Evolutionary conservation across 495 filamentous ascomycete genomes (phyloP), one percentile per base, ranked within the genome.

Genomic region (Aspergillus ellipticus): DNA sequence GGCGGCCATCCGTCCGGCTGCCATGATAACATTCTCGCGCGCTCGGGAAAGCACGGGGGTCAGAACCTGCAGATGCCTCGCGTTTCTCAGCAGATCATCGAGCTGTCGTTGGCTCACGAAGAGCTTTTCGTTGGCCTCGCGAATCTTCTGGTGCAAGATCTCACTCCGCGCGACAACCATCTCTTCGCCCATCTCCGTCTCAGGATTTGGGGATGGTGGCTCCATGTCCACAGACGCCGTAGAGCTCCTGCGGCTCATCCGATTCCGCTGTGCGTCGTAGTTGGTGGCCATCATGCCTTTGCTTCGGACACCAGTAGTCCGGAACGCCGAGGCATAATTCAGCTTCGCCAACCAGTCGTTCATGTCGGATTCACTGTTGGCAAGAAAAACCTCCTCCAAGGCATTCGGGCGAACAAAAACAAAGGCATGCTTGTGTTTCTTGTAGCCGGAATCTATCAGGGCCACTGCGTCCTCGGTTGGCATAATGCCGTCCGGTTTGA

Each of bases 271-370:
- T 2, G 88, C 90, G 61, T 97, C 93, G 64, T 93, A 92, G 55
- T 86, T 86, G 2, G 86, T 87, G 15, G 89, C 90, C 50, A 96
- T 84, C 49, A 96, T 86, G 6, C 90, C 91, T 56, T 92, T 82
- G 76, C 94, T 92, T 17, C 91, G 83, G 11, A 97, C 91, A n/a
- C 92, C 90, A 19, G 92, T 89, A 1, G 90, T 92, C 54, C 89
- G 82, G 73, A 97, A 97, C 1, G 94, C 89, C 8, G 94, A 89
- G 28, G 93, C 92, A 69, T 97, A 97, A 64, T 99, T 99, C 37
- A 99, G 79, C 61, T 96, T 96, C 5, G 88, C 89, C 21, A 99
- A 74, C 94, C 94, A 99, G 64, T 99, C 94, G 64, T 97, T 95
- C 83, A 96, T 90, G 50, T 97, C 95, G 3, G 76, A 72, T 57